Evolutionary conservation across 495 filamentous ascomycete genomes (phyloP).

Genomic region (Xylaria longipes): DNA sequence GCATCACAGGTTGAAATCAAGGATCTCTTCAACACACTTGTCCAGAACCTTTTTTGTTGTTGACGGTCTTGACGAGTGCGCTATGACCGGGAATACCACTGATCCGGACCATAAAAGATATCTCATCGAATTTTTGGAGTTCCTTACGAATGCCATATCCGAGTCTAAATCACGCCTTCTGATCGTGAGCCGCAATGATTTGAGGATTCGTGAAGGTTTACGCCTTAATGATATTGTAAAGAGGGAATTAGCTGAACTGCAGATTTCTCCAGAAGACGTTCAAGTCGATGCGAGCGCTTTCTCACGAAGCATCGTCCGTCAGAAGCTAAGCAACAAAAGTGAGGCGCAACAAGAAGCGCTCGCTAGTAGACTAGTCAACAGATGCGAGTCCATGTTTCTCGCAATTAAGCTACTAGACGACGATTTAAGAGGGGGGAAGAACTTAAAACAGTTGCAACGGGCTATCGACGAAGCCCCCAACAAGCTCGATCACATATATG

Average conservation of each 20-base stretch:
- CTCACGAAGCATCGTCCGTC: constrained; percentile 31
- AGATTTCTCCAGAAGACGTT: constrained; percentile 33
- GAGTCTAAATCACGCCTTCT: constrained; percentile 31
- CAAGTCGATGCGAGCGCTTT: constrained; percentile 26
- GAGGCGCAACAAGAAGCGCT: constrained; percentile 28
- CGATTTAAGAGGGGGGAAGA: constrained; percentile 30
- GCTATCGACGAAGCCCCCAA: constrained; percentile 34
- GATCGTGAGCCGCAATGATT: constrained; percentile 36
- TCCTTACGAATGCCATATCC: constrained; percentile 26
- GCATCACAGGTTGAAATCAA: constrained; percentile 29
- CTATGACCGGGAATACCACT: constrained; percentile 3
- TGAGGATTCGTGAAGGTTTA: constrained; percentile 34
- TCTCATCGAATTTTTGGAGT: constrained; percentile 28
- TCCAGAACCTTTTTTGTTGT: constrained; percentile 34
- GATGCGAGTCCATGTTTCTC: constrained; percentile 41
- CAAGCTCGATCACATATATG: constrained; percentile 35
- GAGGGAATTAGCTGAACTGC: constrained; percentile 24
- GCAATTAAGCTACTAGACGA: constrained; percentile 36
- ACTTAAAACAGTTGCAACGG: constrained; percentile 32
- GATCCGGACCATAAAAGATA: background rate
- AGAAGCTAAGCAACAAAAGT: constrained; percentile 33
- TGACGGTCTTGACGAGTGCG: constrained; percentile 43
- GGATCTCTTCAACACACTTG: constrained; percentile 30
- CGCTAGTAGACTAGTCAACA: constrained; percentile 30
- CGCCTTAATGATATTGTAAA: background rate